Evolutionary conservation across 106 monocot species (phyloP), one percentile per base, ranked within the genome.

Genomic region (Dendrobium officinale): DNA sequence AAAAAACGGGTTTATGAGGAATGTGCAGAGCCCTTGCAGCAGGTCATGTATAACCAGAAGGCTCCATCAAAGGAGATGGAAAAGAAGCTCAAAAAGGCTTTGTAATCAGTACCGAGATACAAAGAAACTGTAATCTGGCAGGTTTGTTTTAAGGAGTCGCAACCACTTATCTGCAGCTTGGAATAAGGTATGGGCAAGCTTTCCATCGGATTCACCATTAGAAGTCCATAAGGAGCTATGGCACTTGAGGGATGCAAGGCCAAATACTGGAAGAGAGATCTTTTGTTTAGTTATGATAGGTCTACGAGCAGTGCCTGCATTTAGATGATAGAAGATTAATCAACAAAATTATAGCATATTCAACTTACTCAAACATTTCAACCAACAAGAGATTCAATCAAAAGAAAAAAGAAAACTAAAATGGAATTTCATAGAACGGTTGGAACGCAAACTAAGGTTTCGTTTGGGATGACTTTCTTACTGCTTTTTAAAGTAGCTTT

Each of bases 91-190:
- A 67, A 11, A 29, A 76, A 76, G 6, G 0, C n/a, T 61, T 22
- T 22, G 5, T 61, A n/a, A 20, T 20, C n/a, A 1, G 22, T 19
- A 24, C 27, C 47, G 76, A 9, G 27, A 44, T 24, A 26, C 61
- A 72, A 93, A 93, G 82, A 88, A 93, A 68, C 78, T 79, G 79
- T 84, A 88, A 80, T 93, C 90, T 6, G 92, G 92, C 51, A 86
- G 92, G 77, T 86, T 8, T 64, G 87, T 83, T 42, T 80, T 24
- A 2, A 78, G 83, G 72, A 66, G 80, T 40, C 75, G 68, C 13
- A 93, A 68, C 93, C 88, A 88, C 6, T 77, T 82, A 68, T 90
- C 85, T 2, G 93, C 93, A 64, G 83, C 83, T 79, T 93, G 86
- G 44, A 79, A 16, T 20, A 93, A 77, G 40, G 82, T 87, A 9